Evolutionary conservation across 2,329 filamentous ascomycete species (phyloP).

Genomic region (Phyllosticta capitalensis): DNA sequence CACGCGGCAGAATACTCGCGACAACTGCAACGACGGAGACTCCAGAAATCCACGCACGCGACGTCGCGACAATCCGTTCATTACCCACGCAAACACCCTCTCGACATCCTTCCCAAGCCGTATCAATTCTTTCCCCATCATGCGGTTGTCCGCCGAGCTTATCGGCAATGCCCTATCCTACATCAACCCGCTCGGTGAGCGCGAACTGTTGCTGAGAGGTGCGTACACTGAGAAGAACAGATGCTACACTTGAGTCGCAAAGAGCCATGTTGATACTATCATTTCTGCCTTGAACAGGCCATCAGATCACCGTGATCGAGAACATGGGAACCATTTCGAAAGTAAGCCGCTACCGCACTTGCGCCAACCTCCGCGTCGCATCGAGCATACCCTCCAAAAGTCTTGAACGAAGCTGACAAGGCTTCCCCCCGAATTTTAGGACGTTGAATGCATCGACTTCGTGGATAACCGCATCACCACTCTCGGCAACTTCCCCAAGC

Average conservation of each 20-base stretch:
- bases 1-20: neutral
- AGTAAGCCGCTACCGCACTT: constrained; percentile 45
- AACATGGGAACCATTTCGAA: constrained; percentile 77
- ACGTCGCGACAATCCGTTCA: neutral
- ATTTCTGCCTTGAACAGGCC: constrained; percentile 58
- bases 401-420: neutral
- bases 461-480: constrained; percentile 95
- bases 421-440: constrained; percentile 39
- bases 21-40: neutral
- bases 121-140: neutral
- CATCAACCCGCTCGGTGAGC: constrained; percentile 96
- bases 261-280: constrained; percentile 78
- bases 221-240: constrained; percentile 81
- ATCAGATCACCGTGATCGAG: constrained; percentile 95
- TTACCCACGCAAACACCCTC: neutral
- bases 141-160: constrained; percentile 70
- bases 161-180: constrained; percentile 93
- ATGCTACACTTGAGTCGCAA: constrained; percentile 67
- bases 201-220: constrained; percentile 99
- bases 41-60: neutral
- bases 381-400: neutral
- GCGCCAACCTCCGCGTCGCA: neutral
- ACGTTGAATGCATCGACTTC: constrained; percentile 94
- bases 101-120: neutral
- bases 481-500: constrained; percentile 86